Percentiles rank a stretch among this genome's conserved stretches.
These are phyloP conservation scores for Flaveria sonorensis DNA, from an alignment of 129 eudicot species.

Conservation along the genomic window DNA sequence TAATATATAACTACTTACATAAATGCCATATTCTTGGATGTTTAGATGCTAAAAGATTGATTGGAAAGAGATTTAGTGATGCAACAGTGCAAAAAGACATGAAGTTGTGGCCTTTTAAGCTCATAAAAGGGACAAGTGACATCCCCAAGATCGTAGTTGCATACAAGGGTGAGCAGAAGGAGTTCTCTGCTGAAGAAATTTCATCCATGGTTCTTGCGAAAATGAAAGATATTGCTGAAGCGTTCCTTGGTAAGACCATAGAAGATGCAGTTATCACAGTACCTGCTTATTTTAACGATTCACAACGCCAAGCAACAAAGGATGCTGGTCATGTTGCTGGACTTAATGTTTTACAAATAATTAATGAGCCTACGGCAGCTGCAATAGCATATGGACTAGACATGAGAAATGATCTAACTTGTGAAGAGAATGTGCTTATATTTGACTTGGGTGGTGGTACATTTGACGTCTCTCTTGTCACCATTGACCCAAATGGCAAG, in stretches of 20 bases:
- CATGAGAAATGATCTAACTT: neutral
- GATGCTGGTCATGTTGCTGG: constrained; percentile 54
- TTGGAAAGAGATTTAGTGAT: constrained; percentile 27
- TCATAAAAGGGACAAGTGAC: constrained; percentile 5
- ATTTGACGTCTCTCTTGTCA: constrained; percentile 23
- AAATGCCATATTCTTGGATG: neutral
- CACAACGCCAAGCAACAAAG: constrained; percentile 58
- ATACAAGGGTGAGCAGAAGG: constrained; percentile 23
- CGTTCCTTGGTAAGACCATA: constrained; percentile 39
- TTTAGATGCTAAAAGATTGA: constrained; percentile 24
- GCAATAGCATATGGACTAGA: constrained; percentile 33
- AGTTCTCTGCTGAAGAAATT: constrained; percentile 21
- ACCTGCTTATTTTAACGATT: constrained; percentile 39
- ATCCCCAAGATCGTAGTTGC: constrained; percentile 18
- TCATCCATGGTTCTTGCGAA: constrained; percentile 15
- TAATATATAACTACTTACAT: neutral
- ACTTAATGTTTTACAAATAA: constrained; percentile 44
- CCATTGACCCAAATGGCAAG: constrained; percentile 32
- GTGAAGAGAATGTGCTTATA: constrained; percentile 28
- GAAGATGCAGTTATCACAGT: constrained; percentile 49
- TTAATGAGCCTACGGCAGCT: constrained; percentile 28
- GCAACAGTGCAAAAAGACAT: constrained; percentile 14
- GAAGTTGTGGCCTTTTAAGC: constrained; percentile 27
- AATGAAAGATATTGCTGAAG: constrained; percentile 47
- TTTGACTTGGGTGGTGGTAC: constrained; percentile 46